These are phyloP conservation scores for Cryphonectria nitschkei DNA, from an alignment of 2,329 filamentous ascomycete species.

Conservation along the genomic window DNA sequence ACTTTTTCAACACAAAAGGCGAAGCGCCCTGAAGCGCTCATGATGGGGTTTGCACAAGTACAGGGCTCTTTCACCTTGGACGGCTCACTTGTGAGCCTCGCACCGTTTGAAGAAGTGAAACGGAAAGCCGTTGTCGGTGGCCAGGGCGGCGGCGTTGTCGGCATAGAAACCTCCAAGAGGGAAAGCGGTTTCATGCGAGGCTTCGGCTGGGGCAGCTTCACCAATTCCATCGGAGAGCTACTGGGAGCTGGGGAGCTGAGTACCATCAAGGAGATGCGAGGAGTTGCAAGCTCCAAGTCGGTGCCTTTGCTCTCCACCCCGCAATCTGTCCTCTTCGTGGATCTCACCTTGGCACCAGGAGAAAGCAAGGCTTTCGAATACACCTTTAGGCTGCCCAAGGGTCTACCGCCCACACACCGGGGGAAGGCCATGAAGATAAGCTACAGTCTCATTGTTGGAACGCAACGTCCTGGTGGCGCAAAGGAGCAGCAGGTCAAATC, in stretches of 20 bases:
- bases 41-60: slow-evolving; percentile 98
- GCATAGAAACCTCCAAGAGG: slow-evolving; percentile 73
- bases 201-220: slow-evolving; percentile 86
- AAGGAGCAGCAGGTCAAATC: slow-evolving; percentile 84
- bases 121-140: slow-evolving; percentile 87
- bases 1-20: slow-evolving; percentile 48
- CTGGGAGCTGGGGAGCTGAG: slow-evolving; percentile 87
- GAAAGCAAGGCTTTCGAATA: slow-evolving; percentile 90
- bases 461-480: slow-evolving; percentile 78
- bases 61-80: slow-evolving; percentile 91
- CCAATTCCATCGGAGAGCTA: slow-evolving; percentile 84
- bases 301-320: slow-evolving; percentile 93
- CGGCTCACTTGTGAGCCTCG: slow-evolving; percentile 85
- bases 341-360: slow-evolving; percentile 82
- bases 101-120: slow-evolving; percentile 94
- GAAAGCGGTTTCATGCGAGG: slow-evolving; percentile 80
- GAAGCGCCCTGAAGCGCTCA: slow-evolving; percentile 73
- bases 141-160: slow-evolving; percentile 84
- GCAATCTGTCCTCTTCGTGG: slow-evolving; percentile 94
- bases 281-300: slow-evolving; percentile 80
- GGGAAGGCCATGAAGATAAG: slow-evolving; percentile 93
- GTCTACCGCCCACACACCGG: slow-evolving; percentile 87
- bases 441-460: slow-evolving; percentile 90
- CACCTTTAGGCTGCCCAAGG: slow-evolving; percentile 80
- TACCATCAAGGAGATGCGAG: slow-evolving; percentile 94